Evolutionary conservation across 495 filamentous ascomycete species (phyloP), one percentile per base, ranked within the genome.

Genomic region (Daldinia childiae): DNA sequence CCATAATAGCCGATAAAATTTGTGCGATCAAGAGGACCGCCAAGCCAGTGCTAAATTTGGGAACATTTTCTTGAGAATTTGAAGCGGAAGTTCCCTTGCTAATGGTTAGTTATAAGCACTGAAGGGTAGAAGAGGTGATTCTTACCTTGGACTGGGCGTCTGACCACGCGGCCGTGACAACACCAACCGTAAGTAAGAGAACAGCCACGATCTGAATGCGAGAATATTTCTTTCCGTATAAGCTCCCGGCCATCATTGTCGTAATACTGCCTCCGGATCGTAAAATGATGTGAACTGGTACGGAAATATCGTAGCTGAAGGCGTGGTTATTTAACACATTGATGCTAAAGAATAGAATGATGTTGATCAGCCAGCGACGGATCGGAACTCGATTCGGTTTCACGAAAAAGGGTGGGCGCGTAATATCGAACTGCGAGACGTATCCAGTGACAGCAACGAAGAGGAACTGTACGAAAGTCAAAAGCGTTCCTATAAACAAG

Each of bases 271-370:
- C 96, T 24, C 94, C 97, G 43, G 94, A 97, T 19, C 95, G 91
- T 6, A 99, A 82, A 65, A 99, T 98, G 72, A 98, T 99, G 76
- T 99, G 95, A 51, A 99, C 88, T 24, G 95, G 95, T 0, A 99
- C 95, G 5, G 92, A 97, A 55, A 99, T 98, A 65, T 93, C 90
- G 81, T 97, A 98, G 64, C 92, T 94, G 77, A 99, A 98, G 6
- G 95, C 95, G 84, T 94, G 95, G 74, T 99, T 99, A 81, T 99
- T 99, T 64, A 98, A 82, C 51, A 98, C 85, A 72, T 97, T 98
- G 75, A 98, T 94, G 60, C 86, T 85, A 74, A 96, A 93, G 81
- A 98, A 98, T 62, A 97, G 87, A 2, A 89, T 80, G n/a, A 97
- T 97, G 73, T 96, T 95, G 63, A 93, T 81, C 54, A 92, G 73